Evolutionary conservation across 148 eudicot genomes (phyloP).

Genomic region (Rhododendron mucronatum): DNA sequence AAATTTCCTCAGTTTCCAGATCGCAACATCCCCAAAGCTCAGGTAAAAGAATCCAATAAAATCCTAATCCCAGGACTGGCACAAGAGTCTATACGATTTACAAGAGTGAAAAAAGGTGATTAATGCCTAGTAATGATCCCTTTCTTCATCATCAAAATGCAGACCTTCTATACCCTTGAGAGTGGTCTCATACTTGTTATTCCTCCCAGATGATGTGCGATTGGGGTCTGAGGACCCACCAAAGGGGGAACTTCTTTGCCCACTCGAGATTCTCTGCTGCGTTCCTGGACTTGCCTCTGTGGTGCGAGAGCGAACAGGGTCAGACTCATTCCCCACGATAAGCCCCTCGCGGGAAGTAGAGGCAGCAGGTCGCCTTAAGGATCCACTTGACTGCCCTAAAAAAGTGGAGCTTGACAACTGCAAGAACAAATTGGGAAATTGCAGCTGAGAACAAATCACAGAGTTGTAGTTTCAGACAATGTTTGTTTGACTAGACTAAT

Average conservation of each 20-base stretch:
- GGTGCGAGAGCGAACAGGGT: conserved; percentile 44
- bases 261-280: conserved; percentile 52
- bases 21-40: background rate
- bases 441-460: background rate
- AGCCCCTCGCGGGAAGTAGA: conserved; percentile 56
- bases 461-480: background rate
- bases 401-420: conserved; percentile 58
- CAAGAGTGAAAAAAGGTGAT: conserved; percentile 9
- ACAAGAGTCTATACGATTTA: conserved; percentile 18
- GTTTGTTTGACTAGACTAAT: background rate
- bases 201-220: conserved; percentile 49
- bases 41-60: no score
- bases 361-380: conserved; percentile 52
- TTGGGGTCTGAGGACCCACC: conserved; percentile 66
- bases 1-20: background rate
- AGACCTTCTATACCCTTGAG: conserved; percentile 73
- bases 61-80: conserved; percentile 8
- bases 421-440: conserved; percentile 9
- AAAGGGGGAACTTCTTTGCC: conserved; percentile 57
- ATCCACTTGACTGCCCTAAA: conserved; percentile 58
- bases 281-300: conserved; percentile 57
- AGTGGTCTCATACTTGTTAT: conserved; percentile 59
- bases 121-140: conserved; percentile 30
- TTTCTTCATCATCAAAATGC: conserved; percentile 63
- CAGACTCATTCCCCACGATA: conserved; percentile 47